Conservation (phyloP, 164 flowering plant genomes). For the Vitis labrusca region DNA sequence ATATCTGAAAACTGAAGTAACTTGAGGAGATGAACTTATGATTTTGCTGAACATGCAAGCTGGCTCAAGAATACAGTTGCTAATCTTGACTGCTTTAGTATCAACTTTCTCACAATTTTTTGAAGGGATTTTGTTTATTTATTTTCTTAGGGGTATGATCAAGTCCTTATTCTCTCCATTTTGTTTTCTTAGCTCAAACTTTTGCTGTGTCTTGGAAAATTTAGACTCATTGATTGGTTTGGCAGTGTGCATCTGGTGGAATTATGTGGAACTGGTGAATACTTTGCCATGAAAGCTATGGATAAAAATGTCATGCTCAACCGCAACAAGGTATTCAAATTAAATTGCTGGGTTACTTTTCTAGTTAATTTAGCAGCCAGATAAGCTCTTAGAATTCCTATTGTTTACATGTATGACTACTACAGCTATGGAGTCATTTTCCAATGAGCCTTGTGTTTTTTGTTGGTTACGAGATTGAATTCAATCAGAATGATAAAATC, state of each 20-base stretch:
- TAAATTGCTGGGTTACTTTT: background rate
- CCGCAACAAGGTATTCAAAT: slow-evolving; percentile 77
- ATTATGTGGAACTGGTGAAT: slow-evolving; percentile 72
- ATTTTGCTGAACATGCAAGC: background rate
- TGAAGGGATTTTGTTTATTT: background rate
- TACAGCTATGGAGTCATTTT: background rate
- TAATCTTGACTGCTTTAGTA: background rate
- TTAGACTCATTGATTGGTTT: slow-evolving; percentile 11
- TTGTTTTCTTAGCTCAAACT: background rate
- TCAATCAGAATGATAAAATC: background rate
- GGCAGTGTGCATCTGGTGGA: slow-evolving; percentile 96
- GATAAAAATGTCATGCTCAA: slow-evolving; percentile 91
- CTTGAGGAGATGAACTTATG: background rate
- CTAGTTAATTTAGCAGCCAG: background rate
- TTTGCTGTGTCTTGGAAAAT: background rate
- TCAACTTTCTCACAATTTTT: background rate
- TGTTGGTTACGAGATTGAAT: no score
- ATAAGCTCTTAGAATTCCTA: background rate
- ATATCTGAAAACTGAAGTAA: background rate
- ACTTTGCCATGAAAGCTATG: slow-evolving; percentile 99
- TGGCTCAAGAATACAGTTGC: background rate
- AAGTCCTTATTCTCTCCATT: background rate
- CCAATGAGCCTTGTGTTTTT: background rate
- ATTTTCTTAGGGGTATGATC: background rate
- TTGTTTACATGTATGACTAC: background rate